A percentile compares a stretch with the other conserved stretches of the same genome.
These are phyloP conservation scores for Hyaloscypha hepaticicola DNA, from an alignment of 495 filamentous ascomycete species.

Conservation along the genomic window DNA sequence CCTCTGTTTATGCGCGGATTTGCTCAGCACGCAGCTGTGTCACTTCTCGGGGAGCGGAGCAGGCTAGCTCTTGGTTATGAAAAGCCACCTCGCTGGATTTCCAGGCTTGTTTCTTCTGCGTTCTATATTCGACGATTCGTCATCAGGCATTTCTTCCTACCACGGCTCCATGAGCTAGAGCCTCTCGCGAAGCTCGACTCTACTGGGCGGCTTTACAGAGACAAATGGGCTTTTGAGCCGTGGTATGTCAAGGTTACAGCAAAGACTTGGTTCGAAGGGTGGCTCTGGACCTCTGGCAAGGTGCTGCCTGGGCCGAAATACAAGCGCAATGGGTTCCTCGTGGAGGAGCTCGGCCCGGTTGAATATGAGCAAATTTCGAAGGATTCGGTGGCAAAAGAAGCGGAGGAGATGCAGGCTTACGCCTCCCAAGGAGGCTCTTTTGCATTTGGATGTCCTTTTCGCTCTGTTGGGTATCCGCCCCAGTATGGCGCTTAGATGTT, in stretches of 20 bases:
- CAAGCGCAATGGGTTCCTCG: conserved; percentile 53
- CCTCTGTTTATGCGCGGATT: conserved; percentile 46
- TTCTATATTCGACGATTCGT: conserved; percentile 48
- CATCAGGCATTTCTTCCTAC: conserved; percentile 54
- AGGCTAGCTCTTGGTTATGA: conserved; percentile 52
- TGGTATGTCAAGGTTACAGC: conserved; percentile 61
- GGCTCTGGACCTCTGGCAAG: conserved; percentile 48
- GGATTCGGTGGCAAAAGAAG: conserved; percentile 45
- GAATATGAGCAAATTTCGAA: conserved; percentile 53
- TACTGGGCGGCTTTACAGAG: conserved; percentile 46
- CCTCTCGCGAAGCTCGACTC: conserved; percentile 42
- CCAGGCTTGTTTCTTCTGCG: conserved; percentile 39
- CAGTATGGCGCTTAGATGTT: background rate
- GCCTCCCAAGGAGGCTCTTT: background rate
- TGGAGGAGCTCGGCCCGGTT: conserved; percentile 56
- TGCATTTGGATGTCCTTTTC: background rate
- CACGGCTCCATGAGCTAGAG: conserved; percentile 47
- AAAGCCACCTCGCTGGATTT: conserved; percentile 40
- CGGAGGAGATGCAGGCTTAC: conserved; percentile 32
- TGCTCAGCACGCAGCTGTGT: conserved; percentile 50
- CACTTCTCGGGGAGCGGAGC: conserved; percentile 60
- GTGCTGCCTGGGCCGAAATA: conserved; percentile 54
- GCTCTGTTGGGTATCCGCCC: background rate
- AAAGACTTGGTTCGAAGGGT: conserved; percentile 50
- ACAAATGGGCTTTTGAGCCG: conserved; percentile 48